A percentile compares a stretch with the other conserved stretches of the same genome.
phyloP scores from a whole-genome alignment of 305 asterid species.

The Solanum hybrid region DNA sequence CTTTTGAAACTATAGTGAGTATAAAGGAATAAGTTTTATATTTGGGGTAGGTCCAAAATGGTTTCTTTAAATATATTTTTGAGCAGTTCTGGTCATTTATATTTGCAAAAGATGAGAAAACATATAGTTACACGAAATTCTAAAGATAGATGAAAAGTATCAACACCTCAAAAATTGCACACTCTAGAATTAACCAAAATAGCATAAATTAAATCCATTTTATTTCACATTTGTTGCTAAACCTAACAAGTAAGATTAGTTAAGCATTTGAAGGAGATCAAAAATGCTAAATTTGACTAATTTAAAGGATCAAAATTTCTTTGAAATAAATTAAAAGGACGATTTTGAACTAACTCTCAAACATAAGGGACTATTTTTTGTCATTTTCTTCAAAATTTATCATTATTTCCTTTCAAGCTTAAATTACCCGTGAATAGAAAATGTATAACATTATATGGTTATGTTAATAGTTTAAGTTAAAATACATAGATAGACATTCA shows the following conservation, averaged over 20 bases:
- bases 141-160: background rate
- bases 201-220: background rate
- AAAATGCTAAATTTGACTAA: background rate
- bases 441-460: background rate
- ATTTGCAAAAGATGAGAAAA: too few relatives aligned
- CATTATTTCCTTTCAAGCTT: background rate
- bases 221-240: background rate
- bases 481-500: background rate
- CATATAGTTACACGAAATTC: background rate
- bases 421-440: too few relatives aligned
- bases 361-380: background rate
- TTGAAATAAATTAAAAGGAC: background rate
- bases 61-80: too few relatives aligned
- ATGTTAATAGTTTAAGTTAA: background rate
- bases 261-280: background rate
- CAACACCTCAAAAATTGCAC: background rate
- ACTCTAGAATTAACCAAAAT: background rate
- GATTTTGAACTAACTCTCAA: background rate
- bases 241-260: background rate
- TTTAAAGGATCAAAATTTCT: background rate
- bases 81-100: too few relatives aligned
- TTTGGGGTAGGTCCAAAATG: too few relatives aligned
- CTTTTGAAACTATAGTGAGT: background rate
- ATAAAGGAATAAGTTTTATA: background rate
- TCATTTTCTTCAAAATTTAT: too few relatives aligned